Conservation (phyloP, 495 filamentous ascomycete species). For the Xylaria sp. region DNA sequence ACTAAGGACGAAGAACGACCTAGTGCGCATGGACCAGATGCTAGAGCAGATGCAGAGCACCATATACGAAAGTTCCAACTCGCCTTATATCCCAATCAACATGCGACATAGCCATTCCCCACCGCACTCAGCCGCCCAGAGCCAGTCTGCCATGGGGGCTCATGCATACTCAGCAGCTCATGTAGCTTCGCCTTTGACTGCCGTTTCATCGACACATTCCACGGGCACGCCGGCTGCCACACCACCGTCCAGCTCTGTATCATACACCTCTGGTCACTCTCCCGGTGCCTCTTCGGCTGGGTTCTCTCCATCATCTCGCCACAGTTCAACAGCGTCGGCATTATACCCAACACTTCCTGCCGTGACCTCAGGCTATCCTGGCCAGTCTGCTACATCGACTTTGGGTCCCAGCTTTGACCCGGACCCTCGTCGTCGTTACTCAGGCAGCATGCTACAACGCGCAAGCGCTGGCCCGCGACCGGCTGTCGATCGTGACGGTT, state of each 20-base stretch:
- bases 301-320: slow-evolving; percentile 70
- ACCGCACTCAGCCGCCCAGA: slow-evolving; percentile 58
- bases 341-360: slow-evolving; percentile 89
- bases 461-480: slow-evolving; percentile 54
- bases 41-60: slow-evolving; percentile 94
- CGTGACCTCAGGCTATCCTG: slow-evolving; percentile 68
- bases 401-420: slow-evolving; percentile 83
- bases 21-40: slow-evolving; percentile 90
- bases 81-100: slow-evolving; percentile 53
- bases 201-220: slow-evolving; percentile 60
- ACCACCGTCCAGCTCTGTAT: slow-evolving; percentile 84
- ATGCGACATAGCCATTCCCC: slow-evolving; percentile 81
- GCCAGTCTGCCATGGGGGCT: slow-evolving; percentile 50
- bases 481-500: slow-evolving; percentile 57
- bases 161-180: slow-evolving; percentile 60
- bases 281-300: slow-evolving; percentile 70
- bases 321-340: slow-evolving; percentile 62
- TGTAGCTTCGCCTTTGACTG: slow-evolving; percentile 66
- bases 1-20: slow-evolving; percentile 88
- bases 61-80: slow-evolving; percentile 86
- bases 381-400: slow-evolving; percentile 72
- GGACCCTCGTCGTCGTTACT: slow-evolving; percentile 83
- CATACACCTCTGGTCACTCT: slow-evolving; percentile 86
- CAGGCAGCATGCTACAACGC: slow-evolving; percentile 84
- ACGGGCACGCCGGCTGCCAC: slow-evolving; percentile 83